Base-by-base conservation (phyloP, 116 monocot species). In the Thalassia testudinum region DNA sequence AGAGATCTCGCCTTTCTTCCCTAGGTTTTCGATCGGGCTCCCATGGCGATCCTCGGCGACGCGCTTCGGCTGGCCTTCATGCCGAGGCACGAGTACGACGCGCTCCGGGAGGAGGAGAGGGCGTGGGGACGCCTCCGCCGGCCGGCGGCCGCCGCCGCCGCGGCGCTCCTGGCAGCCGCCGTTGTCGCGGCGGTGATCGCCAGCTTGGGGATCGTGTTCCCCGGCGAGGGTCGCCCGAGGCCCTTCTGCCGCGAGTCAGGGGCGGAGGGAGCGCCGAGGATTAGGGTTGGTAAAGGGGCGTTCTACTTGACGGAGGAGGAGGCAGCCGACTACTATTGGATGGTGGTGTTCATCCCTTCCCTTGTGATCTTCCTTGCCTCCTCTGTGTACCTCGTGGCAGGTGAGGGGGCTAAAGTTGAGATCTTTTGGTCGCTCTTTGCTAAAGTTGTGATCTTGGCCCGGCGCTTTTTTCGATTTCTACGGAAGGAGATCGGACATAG, bases 51-150 rank as follows among this genome's bases (percentile, higher is more conserved):
- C 53, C 50, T 92, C 49, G 68, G 77, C 42, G 77, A 92, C 60
- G 83, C 92, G n/a, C 80, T 92, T 20, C 83, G 78, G 38, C 95
- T 87, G 65, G 88, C 87, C 26, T 87, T 87, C 81, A 77, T 84
- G 78, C 77, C 86, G 61, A 75, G 68, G 48, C 79, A 64, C 29
- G 82, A 79, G 42, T 82, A 74, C 55, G 72, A 70, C 28, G 64
- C 29, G 59, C 86, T 87, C 61, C 76, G 78, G 16, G 69, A 86
- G 25, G 78, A 91, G 57, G 73, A 91, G 50, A 71, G 55, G 63
- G 73, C 71, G 17, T 79, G 74, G 74, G 64, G 64, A 12, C 76
- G 79, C 55, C 66, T 79, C 58, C 79, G 75, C 58, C 43, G 71
- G 15, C 83, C 87, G 1, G 37, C 81, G 18, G 40, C 64, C 24